A percentile compares a stretch with the other conserved stretches of the same genome.
phyloP scores from a whole-genome alignment of 495 filamentous ascomycete genomes.

The Lasiosphaeria ovina region DNA sequence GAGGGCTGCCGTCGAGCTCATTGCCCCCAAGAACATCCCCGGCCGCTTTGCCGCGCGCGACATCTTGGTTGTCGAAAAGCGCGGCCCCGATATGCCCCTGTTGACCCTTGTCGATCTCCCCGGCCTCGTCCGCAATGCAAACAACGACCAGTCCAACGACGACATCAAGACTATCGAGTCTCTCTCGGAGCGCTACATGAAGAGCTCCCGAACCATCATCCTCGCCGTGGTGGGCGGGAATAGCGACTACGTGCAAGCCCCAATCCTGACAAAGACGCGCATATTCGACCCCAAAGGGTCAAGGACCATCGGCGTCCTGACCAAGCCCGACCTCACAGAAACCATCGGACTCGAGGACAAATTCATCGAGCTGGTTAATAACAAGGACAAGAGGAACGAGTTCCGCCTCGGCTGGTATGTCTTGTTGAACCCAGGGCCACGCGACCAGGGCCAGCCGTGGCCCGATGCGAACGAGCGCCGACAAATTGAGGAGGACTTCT shows the following conservation, averaged over 20 bases:
- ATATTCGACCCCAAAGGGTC: conserved; percentile 43
- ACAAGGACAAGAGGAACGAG: conserved; percentile 51
- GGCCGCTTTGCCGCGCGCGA: conserved; percentile 44
- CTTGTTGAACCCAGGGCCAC: conserved; percentile 52
- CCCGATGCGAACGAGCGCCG: conserved; percentile 30
- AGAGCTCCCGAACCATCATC: conserved; percentile 50
- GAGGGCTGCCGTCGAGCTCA: conserved; percentile 34
- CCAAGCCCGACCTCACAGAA: conserved; percentile 50
- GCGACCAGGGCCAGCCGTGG: conserved; percentile 35
- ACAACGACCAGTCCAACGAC: conserved; percentile 44
- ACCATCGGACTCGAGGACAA: conserved; percentile 45
- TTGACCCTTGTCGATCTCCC: conserved; percentile 58
- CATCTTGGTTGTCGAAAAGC: conserved; percentile 51
- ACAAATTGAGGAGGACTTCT: conserved; percentile 32
- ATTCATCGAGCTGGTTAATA: conserved; percentile 55
- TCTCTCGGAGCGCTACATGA: conserved; percentile 51
- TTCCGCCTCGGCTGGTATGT: conserved; percentile 66
- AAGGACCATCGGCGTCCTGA: conserved; percentile 52
- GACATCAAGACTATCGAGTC: conserved; percentile 47
- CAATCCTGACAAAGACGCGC: conserved; percentile 44
- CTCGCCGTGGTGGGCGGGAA: conserved; percentile 54
- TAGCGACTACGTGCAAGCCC: conserved; percentile 50
- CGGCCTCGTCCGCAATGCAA: conserved; percentile 49
- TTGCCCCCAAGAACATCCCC: conserved; percentile 38
- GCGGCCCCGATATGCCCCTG: conserved; percentile 51